A percentile compares a stretch with the other conserved stretches of the same genome.
phyloP scores from a whole-genome alignment of 2,329 filamentous ascomycete species.

The Alternaria dauci region DNA sequence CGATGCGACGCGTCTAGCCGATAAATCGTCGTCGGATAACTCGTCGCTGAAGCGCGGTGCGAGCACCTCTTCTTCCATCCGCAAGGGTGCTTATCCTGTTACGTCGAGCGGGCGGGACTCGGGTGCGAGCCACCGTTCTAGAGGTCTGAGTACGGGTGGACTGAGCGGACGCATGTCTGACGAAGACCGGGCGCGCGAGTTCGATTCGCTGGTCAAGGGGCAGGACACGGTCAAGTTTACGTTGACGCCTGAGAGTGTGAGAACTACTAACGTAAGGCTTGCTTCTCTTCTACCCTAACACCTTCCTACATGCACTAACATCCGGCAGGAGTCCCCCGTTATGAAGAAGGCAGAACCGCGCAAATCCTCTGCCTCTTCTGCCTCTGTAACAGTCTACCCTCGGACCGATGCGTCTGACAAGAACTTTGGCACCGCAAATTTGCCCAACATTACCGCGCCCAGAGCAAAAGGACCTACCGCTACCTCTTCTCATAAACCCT shows the following conservation, averaged over 20 bases:
- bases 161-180: constrained; percentile 48
- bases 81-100: constrained; percentile 40
- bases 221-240: constrained; percentile 61
- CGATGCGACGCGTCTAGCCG: constrained; percentile 29
- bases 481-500: constrained; percentile 29
- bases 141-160: constrained; percentile 27
- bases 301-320: constrained; percentile 15
- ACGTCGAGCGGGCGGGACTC: constrained; percentile 47
- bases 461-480: constrained; percentile 32
- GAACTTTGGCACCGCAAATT: constrained; percentile 38
- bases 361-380: constrained; percentile 30
- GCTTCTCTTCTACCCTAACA: background rate
- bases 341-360: constrained; percentile 30
- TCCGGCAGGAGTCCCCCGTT: constrained; percentile 30
- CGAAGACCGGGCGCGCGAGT: constrained; percentile 54
- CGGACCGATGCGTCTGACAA: constrained; percentile 41
- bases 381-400: constrained; percentile 39
- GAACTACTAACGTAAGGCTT: constrained; percentile 53
- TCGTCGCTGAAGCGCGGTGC: constrained; percentile 41
- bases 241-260: constrained; percentile 58
- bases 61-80: constrained; percentile 43
- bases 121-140: constrained; percentile 41
- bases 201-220: constrained; percentile 58
- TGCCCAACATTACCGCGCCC: constrained; percentile 35
- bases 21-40: constrained; percentile 39